Conservation (phyloP, 1,139 yeast genomes). For the Spathaspora sp. region DNA sequence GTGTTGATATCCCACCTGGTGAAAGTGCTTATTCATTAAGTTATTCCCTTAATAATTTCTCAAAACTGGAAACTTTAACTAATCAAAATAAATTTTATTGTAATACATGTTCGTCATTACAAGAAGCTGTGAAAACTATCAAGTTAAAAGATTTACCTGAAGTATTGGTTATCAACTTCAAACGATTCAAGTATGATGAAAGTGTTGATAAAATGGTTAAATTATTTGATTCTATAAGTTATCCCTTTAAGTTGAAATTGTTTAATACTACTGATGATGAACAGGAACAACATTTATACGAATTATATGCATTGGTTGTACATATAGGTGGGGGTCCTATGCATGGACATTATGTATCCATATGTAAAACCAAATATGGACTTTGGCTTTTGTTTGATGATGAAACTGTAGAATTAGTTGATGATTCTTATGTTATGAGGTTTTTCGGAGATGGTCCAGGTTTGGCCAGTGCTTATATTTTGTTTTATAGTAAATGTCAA, state of each 20-base stretch:
- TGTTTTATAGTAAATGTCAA: conserved; percentile 56
- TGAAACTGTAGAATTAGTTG: conserved; percentile 88
- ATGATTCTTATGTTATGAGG: conserved; percentile 77
- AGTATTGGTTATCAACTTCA: conserved; percentile 77
- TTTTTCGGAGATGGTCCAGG: conserved; percentile 91
- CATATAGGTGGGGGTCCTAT: conserved; percentile 98
- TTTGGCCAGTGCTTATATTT: conserved; percentile 85
- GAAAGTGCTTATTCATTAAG: conserved; percentile 67
- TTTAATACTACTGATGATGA: conserved; percentile 65
- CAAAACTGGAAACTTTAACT: conserved; percentile 80
- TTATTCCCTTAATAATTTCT: conserved; percentile 73
- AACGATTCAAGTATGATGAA: conserved; percentile 90
- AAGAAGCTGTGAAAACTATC: conserved; percentile 94
- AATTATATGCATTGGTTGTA: conserved; percentile 80
- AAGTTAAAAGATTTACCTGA: conserved; percentile 77
- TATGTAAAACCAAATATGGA: conserved; percentile 73
- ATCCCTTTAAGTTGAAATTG: conserved; percentile 71
- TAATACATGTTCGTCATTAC: conserved; percentile 85
- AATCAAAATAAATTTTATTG: conserved; percentile 92
- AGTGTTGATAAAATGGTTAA: conserved; percentile 79
- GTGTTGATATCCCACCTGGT: conserved; percentile 76
- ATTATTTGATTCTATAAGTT: conserved; percentile 79
- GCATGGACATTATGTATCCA: conserved; percentile 92
- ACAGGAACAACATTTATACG: conserved; percentile 58
- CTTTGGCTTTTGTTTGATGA: conserved; percentile 96